Evolutionary conservation across 1,139 yeast genomes (phyloP).

Genomic region (Geotrichum phurueaensis): DNA sequence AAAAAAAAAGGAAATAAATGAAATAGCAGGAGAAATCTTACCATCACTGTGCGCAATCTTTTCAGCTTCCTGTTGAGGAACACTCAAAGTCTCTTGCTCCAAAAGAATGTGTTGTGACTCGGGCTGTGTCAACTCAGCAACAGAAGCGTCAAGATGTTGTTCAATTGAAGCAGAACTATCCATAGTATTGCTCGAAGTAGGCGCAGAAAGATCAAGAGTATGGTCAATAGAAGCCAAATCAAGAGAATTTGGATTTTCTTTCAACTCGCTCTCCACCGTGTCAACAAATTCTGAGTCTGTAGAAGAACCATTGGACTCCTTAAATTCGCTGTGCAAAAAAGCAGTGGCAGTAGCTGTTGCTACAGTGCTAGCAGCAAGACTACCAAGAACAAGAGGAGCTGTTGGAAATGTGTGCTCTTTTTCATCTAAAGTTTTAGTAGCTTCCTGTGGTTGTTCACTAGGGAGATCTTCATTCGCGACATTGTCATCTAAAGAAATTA

Average conservation of each 20-base stretch:
- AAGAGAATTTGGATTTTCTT: neutral
- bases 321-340: neutral
- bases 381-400: neutral
- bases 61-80: neutral
- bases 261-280: neutral
- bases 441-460: neutral
- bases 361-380: neutral
- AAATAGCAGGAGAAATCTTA: neutral
- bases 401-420: neutral
- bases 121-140: neutral
- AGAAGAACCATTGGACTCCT: neutral
- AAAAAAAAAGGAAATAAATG: neutral
- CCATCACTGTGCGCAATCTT: neutral
- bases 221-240: neutral
- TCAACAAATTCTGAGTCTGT: neutral
- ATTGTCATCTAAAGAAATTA: neutral
- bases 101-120: neutral
- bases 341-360: neutral
- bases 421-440: neutral
- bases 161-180: neutral
- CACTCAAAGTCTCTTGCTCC: neutral
- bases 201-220: neutral
- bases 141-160: neutral
- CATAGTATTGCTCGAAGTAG: neutral
- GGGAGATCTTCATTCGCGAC: neutral